Evolutionary conservation across 768 basidiomycete species (phyloP), one percentile per base, ranked within the genome.

Genomic region (Cystoderma amianthinum): DNA sequence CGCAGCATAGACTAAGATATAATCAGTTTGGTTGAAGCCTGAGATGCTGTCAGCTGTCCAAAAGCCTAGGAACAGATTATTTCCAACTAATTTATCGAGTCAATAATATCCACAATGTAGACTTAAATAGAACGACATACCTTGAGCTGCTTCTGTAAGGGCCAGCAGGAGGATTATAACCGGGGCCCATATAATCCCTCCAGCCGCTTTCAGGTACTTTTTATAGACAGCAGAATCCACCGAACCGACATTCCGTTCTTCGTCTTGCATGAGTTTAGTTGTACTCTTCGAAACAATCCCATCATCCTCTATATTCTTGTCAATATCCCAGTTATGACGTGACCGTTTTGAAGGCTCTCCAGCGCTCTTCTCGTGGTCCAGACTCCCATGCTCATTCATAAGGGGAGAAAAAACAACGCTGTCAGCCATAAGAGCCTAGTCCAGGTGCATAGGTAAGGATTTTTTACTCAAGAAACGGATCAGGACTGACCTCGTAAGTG

Each of bases 1-100:
- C 3, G 60, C 64, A 16, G 66, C 68, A 43, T 76, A 76, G 1
- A 74, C 56, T 44, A 61, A 82, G 74, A 90, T 88, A 56, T 90
- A 90, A 23, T 79, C 63, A 0, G 71, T 74, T 54, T 83, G 74
- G 2, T 28, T 54, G 52, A 85, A 82, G 2, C 75, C 71, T 4
- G 49, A 44, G 13, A 87, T 72, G n/a, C 62, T 72, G 13, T 64
- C 44, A 1, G 68, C 65, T 0, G 80, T 78, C 85, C 85, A 90
- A 48, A 80, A 85, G 0, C 84, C 84, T n/a, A 90, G 68, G 63
- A 83, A 78, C 3, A 90, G 55, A 22, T 72, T 80, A 47, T 75
- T 80, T 0, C 69, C 76, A 22, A 87, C 83, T 75, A 40, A 16
- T 23, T 24, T 1, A 10, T 28, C 25, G 7, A 7, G n/a, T 7